Conservation (phyloP, 768 basidiomycete genomes). For the Termitomyces sp. region DNA sequence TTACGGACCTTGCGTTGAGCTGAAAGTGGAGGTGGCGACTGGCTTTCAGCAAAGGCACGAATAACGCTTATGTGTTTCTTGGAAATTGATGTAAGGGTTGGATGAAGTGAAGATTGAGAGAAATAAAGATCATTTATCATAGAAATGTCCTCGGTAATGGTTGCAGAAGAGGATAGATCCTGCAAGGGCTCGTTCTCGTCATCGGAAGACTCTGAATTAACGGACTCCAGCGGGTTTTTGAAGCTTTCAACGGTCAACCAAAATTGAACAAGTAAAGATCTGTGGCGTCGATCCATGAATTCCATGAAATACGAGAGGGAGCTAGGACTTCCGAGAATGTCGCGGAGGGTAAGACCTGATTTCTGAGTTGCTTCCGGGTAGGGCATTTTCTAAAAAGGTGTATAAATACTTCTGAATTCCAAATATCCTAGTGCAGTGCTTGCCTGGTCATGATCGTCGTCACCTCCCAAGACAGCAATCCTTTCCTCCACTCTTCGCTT, state of each 20-base stretch:
- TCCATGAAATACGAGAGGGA: constrained; percentile 97
- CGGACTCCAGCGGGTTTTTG: constrained; percentile 89
- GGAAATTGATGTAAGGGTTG: constrained; percentile 57
- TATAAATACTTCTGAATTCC: not conserved
- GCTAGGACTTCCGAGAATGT: constrained; percentile 82
- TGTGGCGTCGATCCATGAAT: constrained; percentile 89
- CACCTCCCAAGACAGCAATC: constrained; percentile 72
- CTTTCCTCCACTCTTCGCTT: constrained; percentile 84
- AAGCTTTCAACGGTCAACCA: constrained; percentile 98
- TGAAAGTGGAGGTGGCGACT: constrained; percentile 35
- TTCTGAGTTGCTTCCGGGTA: constrained; percentile 38
- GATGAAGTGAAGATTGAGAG: constrained; percentile 48
- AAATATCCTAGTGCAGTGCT: constrained; percentile 12
- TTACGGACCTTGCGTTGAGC: constrained; percentile 56
- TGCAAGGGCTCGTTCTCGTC: constrained; percentile 50
- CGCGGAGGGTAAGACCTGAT: constrained; percentile 57
- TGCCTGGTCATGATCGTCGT: constrained; percentile 59
- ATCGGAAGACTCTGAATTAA: constrained; percentile 67
- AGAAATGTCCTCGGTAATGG: constrained; percentile 78
- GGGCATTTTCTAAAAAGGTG: constrained; percentile 24
- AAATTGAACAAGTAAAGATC: constrained; percentile 87
- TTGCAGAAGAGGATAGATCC: constrained; percentile 49
- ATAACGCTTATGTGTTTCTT: constrained; percentile 68
- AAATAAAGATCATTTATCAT: constrained; percentile 92
- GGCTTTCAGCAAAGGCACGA: constrained; percentile 53